These are phyloP conservation scores for Aspergillus kassunensis DNA, from an alignment of 495 filamentous ascomycete genomes.

Conservation along the genomic window DNA sequence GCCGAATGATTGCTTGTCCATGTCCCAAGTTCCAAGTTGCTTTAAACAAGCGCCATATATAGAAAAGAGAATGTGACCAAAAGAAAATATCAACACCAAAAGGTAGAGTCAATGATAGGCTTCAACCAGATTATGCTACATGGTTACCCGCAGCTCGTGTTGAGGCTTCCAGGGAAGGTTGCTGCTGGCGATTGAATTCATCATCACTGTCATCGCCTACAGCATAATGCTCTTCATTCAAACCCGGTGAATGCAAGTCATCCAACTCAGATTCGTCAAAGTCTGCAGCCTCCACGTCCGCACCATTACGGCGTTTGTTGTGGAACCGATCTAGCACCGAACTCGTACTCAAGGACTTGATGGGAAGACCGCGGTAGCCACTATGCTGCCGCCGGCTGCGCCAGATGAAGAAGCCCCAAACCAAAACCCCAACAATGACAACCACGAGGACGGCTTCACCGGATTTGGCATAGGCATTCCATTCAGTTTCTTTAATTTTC, in stretches of 20 bases:
- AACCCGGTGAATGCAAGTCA: conserved; percentile 54
- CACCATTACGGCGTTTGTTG: conserved; percentile 43
- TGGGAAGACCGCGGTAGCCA: conserved; percentile 46
- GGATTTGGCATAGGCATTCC: conserved; percentile 87
- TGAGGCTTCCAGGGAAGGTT: background rate
- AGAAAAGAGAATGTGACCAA: background rate
- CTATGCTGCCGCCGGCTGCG: conserved; percentile 56
- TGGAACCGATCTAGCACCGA: conserved; percentile 36
- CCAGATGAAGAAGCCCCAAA: conserved; percentile 88
- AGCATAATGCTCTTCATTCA: conserved; percentile 39
- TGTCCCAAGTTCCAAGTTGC: no score
- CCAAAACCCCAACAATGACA: conserved; percentile 69
- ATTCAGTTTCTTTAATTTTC: conserved; percentile 79
- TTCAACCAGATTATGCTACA: background rate
- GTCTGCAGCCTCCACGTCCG: conserved; percentile 76
- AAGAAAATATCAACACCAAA: background rate
- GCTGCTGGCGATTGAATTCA: conserved; percentile 15
- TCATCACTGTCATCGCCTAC: conserved; percentile 45
- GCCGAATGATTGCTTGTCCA: background rate
- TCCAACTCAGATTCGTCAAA: conserved; percentile 90
- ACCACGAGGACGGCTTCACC: conserved; percentile 87
- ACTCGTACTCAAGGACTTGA: conserved; percentile 28
- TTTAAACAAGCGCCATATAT: background rate
- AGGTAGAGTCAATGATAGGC: background rate
- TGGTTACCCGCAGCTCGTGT: background rate